Evolutionary conservation across 768 basidiomycete species (phyloP), one percentile per base, ranked within the genome.

Genomic region (Asterophora lycoperdoides): DNA sequence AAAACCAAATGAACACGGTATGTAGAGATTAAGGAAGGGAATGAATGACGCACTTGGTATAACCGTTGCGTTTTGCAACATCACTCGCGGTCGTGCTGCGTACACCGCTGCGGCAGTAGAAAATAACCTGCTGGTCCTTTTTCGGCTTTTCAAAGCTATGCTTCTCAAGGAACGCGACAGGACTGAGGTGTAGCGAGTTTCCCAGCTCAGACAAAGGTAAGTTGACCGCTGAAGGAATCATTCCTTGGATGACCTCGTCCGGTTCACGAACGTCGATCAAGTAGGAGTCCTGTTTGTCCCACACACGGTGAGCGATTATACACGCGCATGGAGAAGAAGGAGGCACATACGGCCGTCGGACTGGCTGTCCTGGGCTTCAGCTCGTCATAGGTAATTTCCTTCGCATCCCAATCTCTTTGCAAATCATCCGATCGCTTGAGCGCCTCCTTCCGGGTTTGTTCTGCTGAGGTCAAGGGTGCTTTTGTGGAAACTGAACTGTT

Each of bases 191-290:
- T 20, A 97, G 65, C 13, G 89, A 80, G 33, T 75, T 77, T 28
- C 80, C 71, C 34, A 97, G 76, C n/a, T 77, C 77, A 6, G 87
- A 85, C 33, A 97, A 78, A 4, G 94, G 93, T 15, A 97, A 67
- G 65, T 93, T 90, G 60, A 96, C 90, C 14, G 92, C 79, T 18
- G 91, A 92, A 5, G 94, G 94, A 54, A 97, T 95, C 63, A 86
- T 86, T 10, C 94, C 94, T 62, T 92, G 89, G 11, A 87, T 78
- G 37, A 93, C 89, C 64, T 96, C 94, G 55, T 90, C 82, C 1
- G 86, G 89, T 64, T 96, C 94, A 17, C 95, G 84, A n/a, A 97
- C 94, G 59, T 95, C 93, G 56, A 91, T 83, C 38, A 91, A 62
- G 61, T 83, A 89, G 4, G 78, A 72, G 51, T 85, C 73, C 89